Base-by-base conservation (phyloP, 768 basidiomycete genomes). In the Agrocybe pediades region DNA sequence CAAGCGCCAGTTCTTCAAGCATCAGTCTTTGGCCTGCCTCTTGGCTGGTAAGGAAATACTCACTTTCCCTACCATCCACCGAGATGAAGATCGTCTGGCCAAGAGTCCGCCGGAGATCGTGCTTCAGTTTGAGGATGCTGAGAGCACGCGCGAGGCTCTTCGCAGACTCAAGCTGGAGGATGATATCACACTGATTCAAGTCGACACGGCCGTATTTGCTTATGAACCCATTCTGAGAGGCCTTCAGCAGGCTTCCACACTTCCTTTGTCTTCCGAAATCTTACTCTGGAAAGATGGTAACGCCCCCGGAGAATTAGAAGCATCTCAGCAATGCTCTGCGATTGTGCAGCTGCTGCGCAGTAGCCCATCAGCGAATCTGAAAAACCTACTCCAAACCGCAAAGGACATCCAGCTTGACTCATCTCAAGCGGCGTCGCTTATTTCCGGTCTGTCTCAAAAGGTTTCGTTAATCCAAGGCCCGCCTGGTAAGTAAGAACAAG, bases 391-490 rank as follows among this genome's bases (percentile, higher is more conserved):
- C 6, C 55, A 0, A 70, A 50, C 75, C 0, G 52, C 70, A 0
- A 75, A 69, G 21, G 46, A 72, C 2, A 77, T 87, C 30, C 55
- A 53, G 1, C 74, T 89, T 0, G 87, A 88, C 59, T 26, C 57
- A 0, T 77, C 81, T 0, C 87, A 88, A 60, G 68, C 68, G 0
- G 49, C 46, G 2, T 78, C 79, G 0, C 67, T 88, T 3, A 60
- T 86, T 1, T 64, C 77, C 0, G 83, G 83, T 8, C 69, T 89
- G 5, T 80, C 75, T 0, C 84, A 86, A 54, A 68, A 62, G 4
- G 71, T 89, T 2, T 79, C 85, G 0, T 60, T 89, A 9, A 84
- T 89, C 25, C 87, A 89, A 70, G 87, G 87, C 1, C 87, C 87
- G 0, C 87, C 87, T 36, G 87, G 87, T 86, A 66, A 19, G 75